These are phyloP conservation scores for Ogataea allantospora DNA, from an alignment of 805 yeast species.

Conservation along the genomic window DNA sequence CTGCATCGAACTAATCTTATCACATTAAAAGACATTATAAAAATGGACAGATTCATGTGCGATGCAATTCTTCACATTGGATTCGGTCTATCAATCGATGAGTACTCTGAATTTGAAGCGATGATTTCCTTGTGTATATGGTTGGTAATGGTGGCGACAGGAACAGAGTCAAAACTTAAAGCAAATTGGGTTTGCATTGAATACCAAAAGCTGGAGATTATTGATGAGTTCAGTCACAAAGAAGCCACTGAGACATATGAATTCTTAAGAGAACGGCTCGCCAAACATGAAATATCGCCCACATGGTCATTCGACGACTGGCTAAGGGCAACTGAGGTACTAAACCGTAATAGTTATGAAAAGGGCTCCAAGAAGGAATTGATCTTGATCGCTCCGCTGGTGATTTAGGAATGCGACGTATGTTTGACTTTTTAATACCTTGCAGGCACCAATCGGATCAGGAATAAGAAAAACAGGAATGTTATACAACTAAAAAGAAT, in stretches of 20 bases:
- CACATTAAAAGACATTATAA: conserved; percentile 26
- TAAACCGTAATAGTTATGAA: conserved; percentile 22
- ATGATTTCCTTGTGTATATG: conserved; percentile 26
- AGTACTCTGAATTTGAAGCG: conserved; percentile 18
- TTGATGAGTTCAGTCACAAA: neutral
- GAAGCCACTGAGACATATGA: neutral
- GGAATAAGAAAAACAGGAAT: conserved; percentile 27
- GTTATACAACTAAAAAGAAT: conserved; percentile 22
- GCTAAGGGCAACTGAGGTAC: conserved; percentile 22
- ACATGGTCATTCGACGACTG: neutral
- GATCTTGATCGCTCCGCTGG: conserved; percentile 23
- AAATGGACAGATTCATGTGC: conserved; percentile 16
- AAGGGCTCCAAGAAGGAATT: conserved; percentile 29
- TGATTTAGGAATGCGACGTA: neutral
- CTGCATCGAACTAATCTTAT: conserved; percentile 27
- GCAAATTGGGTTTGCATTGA: neutral
- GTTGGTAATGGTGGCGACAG: conserved; percentile 19
- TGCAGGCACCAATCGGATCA: conserved; percentile 33
- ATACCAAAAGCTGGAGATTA: neutral
- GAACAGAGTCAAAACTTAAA: neutral
- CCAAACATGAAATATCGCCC: neutral
- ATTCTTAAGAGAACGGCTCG: neutral
- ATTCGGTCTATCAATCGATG: conserved; percentile 4
- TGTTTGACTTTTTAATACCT: conserved; percentile 28
- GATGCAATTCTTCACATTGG: conserved; percentile 11